Base-by-base conservation (phyloP, 306 rosid species). In the Cucurbita moschata region DNA sequence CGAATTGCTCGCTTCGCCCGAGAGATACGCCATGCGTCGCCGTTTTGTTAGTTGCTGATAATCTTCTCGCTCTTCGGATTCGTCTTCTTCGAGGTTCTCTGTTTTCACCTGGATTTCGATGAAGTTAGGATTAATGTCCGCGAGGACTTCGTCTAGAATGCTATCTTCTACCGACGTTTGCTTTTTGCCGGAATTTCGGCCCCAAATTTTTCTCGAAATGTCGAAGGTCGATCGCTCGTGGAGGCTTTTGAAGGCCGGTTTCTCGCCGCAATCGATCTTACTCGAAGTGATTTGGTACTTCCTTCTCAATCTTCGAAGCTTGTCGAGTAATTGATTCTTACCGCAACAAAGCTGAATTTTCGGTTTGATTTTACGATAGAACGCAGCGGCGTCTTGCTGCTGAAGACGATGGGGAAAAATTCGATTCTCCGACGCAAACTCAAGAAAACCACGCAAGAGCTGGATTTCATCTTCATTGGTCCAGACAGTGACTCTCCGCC, bases 361-460 rank as follows among this genome's bases (percentile, higher is more conserved):
- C 5, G 71, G 50, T 30, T 61, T 75, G 50, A 75, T 49, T 49
- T 30, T 37, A 1, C 66, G n/a, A 23, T 46, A 75, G 61, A 75
- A 75, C 9, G 49, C 54, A 1, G 47, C 35, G 59, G 61, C 70
- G 10, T 75, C 71, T 10, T 50, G 58, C 7, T 60, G 78, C 30
- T 61, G 72, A 5, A 75, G 57, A 16, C 68, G 71, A 5, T 60
- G 49, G 5, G 59, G n/a, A 13, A n/a, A 26, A 37, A 75, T 75
- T 49, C 71, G 42, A 16, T 50, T 47, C 35, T 75, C 49, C 38
- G 49, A 14, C 7, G 38, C 13, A 72, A 15, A 61, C 8, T 61
- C 60, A 0, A 75, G 78, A 44, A 75, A 75, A 49, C 71, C 46
- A 23, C 50, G 47, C 49, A 75, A 75, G 60, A 75, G 78, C 72